phyloP scores from a whole-genome alignment of 1,284 basidiomycete genomes.

The Pseudozyma tsukubaensis region DNA sequence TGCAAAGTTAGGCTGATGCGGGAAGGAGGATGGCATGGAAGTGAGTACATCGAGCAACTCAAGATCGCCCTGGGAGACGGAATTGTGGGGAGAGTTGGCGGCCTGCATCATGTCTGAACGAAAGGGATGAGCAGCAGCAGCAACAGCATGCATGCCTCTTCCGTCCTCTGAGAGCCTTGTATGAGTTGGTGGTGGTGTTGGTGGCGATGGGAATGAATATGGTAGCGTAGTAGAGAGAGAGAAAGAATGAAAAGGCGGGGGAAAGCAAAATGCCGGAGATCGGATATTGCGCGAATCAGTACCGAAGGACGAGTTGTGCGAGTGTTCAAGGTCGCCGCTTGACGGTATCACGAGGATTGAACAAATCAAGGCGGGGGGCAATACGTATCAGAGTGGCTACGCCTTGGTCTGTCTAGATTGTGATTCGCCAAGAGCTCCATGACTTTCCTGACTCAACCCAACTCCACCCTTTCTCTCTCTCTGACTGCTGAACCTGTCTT shows the following conservation, averaged over 20 bases:
- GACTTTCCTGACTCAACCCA: background rate
- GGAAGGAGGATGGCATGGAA: constrained; percentile 47
- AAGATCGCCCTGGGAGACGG: constrained; percentile 43
- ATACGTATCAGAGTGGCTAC: too few species aligned
- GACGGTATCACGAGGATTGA: too few species aligned
- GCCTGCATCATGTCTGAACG: constrained; percentile 30
- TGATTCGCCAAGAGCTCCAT: background rate
- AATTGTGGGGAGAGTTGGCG: constrained; percentile 27
- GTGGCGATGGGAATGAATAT: background rate
- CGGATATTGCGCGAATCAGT: constrained; percentile 19
- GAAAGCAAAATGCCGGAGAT: background rate
- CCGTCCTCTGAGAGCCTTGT: background rate
- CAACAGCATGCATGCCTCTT: constrained; percentile 21
- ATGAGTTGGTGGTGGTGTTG: background rate
- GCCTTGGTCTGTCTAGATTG: background rate
- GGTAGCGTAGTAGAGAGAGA: background rate
- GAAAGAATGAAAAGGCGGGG: background rate
- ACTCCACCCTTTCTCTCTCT: too few species aligned
- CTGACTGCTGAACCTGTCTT: too few species aligned
- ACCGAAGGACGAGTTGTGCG: constrained; percentile 6
- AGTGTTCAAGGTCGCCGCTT: too few species aligned
- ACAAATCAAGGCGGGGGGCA: too few species aligned
- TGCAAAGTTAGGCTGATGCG: constrained; percentile 26
- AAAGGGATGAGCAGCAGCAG: constrained; percentile 12
- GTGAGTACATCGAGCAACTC: constrained; percentile 58